Evolutionary conservation across 768 basidiomycete species (phyloP), one percentile per base, ranked within the genome.

Genomic region (Ramaria sp.): DNA sequence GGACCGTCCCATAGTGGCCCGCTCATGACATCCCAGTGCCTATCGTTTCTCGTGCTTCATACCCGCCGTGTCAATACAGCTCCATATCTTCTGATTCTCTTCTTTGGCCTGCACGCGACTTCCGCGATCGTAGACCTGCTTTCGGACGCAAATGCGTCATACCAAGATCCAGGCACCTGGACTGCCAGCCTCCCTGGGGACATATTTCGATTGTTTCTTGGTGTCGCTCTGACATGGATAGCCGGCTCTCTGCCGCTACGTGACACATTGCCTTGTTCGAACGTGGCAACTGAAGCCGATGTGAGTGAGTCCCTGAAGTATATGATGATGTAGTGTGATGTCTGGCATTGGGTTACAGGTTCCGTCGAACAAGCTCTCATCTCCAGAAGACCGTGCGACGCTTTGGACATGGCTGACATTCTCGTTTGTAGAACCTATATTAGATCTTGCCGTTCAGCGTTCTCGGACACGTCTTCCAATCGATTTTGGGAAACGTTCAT

Each of bases 341-440:
- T 31, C 60, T 24, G 49, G 60, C 27, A 55, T 58, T 53, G 31
- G 43, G 37, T 33, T 52, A 27, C 60, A 84, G 82, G 68, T 70
- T 20, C 80, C 83, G 1, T 78, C 80, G 7, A 71, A 66, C 53
- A 63, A 63, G 11, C 62, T 75, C 31, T 76, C 82, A 4, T 79
- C 77, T 64, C 84, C 85, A 9, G 84, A 87, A 66, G 84, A 87
- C 63, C 72, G 75, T 61, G 79, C 77, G 20, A 79, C 70, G 37
- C 68, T 87, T 13, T 85, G 83, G 82, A 71, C 76, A 17, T 87
- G 84, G 85, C 73, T 72, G 39, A 77, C 74, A 2, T 84, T 84
- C 63, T 77, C 79, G 1, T 86, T 83, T 62, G 74, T 86, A 7
- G 75, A 82, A 59, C 84, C 84, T 4, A 70, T 86, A 22, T 74